Evolutionary conservation across 192 early-diverging fungal genomes (phyloP).

Genomic region (Coemansia sp.): DNA sequence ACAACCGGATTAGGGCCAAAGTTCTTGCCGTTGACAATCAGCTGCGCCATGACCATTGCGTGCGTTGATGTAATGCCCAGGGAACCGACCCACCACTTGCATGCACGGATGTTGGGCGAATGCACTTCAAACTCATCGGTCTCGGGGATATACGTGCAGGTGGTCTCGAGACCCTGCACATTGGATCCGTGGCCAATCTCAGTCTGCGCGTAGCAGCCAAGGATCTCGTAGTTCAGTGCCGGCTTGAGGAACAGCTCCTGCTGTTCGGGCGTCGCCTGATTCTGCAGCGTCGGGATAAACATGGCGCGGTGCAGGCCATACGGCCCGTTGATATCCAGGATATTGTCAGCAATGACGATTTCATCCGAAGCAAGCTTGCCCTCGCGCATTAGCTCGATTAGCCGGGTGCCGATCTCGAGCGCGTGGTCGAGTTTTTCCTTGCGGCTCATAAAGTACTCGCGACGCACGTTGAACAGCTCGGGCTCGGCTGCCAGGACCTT

Average conservation of each 20-base stretch:
- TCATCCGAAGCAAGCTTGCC: slow-evolving; percentile 30
- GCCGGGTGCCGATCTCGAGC: slow-evolving; percentile 58
- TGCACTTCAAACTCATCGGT: slow-evolving; percentile 87
- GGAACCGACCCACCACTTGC: slow-evolving; percentile 89
- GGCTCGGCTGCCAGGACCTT: slow-evolving; percentile 66
- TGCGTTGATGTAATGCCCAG: slow-evolving; percentile 77
- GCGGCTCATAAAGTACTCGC: slow-evolving; percentile 70
- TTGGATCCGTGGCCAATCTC: slow-evolving; percentile 71
- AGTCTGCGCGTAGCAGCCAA: slow-evolving; percentile 86
- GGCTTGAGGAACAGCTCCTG: slow-evolving; percentile 71
- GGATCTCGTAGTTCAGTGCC: slow-evolving; percentile 70
- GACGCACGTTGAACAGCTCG: slow-evolving; percentile 63
- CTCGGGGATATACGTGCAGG: slow-evolving; percentile 76
- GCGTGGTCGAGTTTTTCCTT: slow-evolving; percentile 62
- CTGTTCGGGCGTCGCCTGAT: slow-evolving; percentile 76
- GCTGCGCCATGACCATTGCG: slow-evolving; percentile 81
- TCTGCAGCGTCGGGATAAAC: slow-evolving; percentile 79
- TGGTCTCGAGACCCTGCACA: slow-evolving; percentile 87
- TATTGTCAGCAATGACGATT: slow-evolving; percentile 56
- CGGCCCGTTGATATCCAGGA: slow-evolving; percentile 45
- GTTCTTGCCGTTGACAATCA: slow-evolving; percentile 72
- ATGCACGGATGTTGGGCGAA: slow-evolving; percentile 68
- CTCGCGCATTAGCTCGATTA: slow-evolving; percentile 59
- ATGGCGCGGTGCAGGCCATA: slow-evolving; percentile 74
- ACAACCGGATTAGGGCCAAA: slow-evolving; percentile 76